Percentiles rank a stretch among this genome's conserved stretches.
phyloP scores from a whole-genome alignment of 352 stramenopile genomes.

The Phytophthora hybrid region DNA sequence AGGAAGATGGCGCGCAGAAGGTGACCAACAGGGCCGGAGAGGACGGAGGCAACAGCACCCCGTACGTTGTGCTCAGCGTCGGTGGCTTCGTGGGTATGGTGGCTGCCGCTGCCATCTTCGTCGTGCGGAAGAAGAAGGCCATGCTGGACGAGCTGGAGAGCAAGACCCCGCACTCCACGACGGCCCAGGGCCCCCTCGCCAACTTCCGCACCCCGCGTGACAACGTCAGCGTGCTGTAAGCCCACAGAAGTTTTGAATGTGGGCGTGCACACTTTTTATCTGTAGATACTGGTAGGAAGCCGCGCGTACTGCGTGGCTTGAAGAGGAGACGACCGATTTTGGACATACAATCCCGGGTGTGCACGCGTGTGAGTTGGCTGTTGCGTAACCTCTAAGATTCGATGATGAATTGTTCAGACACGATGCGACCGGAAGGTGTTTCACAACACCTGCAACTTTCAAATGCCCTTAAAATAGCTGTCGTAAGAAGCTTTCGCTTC shows the following conservation, averaged over 20 bases:
- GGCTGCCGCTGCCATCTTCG: constrained; percentile 62
- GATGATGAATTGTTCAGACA: no score
- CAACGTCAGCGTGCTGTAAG: constrained; percentile 63
- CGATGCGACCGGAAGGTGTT: no score
- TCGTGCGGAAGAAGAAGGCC: constrained; percentile 75
- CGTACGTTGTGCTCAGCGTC: constrained; percentile 47
- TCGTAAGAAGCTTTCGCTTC: no score
- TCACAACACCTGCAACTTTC: no score
- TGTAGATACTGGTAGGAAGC: constrained; percentile 35
- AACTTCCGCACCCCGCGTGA: constrained; percentile 64
- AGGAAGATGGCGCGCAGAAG: constrained; percentile 44
- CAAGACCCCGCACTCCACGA: constrained; percentile 58
- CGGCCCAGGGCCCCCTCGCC: constrained; percentile 35
- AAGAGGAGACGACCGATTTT: background rate
- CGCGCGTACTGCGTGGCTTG: background rate
- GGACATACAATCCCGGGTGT: background rate
- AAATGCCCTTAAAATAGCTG: no score
- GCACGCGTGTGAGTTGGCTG: background rate
- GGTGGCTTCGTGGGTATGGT: constrained; percentile 52
- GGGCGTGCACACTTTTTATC: constrained; percentile 39
- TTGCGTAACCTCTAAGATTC: no score
- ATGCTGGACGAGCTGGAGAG: constrained; percentile 62
- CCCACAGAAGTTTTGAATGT: constrained; percentile 26
- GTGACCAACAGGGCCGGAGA: constrained; percentile 43
- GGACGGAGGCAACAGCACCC: constrained; percentile 11